Evolutionary conservation across 2,329 filamentous ascomycete genomes (phyloP).

Genomic region (Talaromyces sp.): DNA sequence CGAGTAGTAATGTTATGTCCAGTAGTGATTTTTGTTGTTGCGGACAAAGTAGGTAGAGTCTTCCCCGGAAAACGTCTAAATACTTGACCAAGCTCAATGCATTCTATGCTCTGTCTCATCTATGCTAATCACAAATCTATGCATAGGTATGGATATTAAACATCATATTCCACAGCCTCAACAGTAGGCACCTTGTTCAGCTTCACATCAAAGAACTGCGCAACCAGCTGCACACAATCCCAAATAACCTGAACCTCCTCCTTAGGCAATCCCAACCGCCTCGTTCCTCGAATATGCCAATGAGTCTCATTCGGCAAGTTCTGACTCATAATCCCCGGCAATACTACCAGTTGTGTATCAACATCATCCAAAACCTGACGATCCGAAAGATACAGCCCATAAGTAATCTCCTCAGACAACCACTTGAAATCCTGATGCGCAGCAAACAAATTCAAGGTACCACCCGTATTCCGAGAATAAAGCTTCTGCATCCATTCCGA

Average conservation of each 20-base stretch:
- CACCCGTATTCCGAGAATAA: constrained; percentile 54
- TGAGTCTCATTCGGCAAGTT: constrained; percentile 45
- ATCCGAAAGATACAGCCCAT: constrained; percentile 58
- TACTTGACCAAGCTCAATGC: no score
- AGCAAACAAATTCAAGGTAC: constrained; percentile 35
- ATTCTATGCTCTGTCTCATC: not conserved
- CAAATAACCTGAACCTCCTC: constrained; percentile 45
- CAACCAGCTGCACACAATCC: constrained; percentile 35
- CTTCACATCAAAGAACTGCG: constrained; percentile 29
- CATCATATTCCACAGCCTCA: constrained; percentile 35
- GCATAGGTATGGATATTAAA: no score
- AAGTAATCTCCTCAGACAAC: constrained; percentile 74
- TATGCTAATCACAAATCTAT: no score
- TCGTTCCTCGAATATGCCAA: constrained; percentile 51
- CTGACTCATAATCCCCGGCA: constrained; percentile 50
- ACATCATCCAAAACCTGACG: constrained; percentile 44
- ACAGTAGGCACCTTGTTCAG: constrained; percentile 37
- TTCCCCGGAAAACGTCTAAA: no score
- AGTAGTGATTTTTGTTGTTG: no score
- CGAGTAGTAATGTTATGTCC: no score
- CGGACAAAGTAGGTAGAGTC: no score
- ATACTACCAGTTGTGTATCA: constrained; percentile 49
- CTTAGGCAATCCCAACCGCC: constrained; percentile 42
- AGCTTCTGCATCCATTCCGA: constrained; percentile 60
- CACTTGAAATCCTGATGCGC: constrained; percentile 60